A percentile compares a stretch with the other conserved stretches of the same genome.
These are phyloP conservation scores for Ajuga reptans DNA, from an alignment of 305 asterid species.

Conservation along the genomic window DNA sequence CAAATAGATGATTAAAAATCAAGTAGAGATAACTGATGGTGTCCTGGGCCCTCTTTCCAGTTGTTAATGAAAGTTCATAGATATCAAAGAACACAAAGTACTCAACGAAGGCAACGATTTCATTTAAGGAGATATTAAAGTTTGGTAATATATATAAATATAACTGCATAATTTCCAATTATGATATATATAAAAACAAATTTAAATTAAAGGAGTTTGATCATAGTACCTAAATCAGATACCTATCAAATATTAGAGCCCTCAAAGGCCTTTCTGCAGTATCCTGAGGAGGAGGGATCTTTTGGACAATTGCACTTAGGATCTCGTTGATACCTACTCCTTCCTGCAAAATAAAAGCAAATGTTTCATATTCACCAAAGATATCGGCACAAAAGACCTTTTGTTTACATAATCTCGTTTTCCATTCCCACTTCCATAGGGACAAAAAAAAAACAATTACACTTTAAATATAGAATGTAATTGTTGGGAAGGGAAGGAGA, in stretches of 20 bases:
- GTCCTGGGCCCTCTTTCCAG: constrained; percentile 2
- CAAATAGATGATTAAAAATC: background rate
- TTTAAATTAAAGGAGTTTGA: constrained; percentile 30
- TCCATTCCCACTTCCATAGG: background rate
- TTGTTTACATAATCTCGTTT: background rate
- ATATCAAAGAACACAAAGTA: background rate
- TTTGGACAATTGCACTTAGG: constrained; percentile 70
- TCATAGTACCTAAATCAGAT: constrained; percentile 52
- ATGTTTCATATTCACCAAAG: background rate
- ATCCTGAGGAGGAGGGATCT: constrained; percentile 80
- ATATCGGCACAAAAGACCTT: background rate
- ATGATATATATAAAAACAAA: background rate
- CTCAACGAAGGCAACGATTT: background rate
- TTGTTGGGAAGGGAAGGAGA: constrained; percentile 5
- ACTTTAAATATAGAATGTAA: background rate
- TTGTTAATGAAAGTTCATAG: background rate
- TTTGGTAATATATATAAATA: background rate
- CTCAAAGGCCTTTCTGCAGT: constrained; percentile 75
- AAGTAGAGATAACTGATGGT: background rate
- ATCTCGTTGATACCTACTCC: constrained; percentile 84
- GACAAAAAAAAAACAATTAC: background rate
- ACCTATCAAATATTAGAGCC: constrained; percentile 99
- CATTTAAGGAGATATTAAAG: constrained; percentile 10
- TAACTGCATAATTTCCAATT: background rate
- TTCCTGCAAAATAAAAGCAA: constrained; percentile 51